Evolutionary conservation across 1,139 yeast genomes (phyloP), one percentile per base, ranked within the genome.

Genomic region (Saccharomyces uvarum): DNA sequence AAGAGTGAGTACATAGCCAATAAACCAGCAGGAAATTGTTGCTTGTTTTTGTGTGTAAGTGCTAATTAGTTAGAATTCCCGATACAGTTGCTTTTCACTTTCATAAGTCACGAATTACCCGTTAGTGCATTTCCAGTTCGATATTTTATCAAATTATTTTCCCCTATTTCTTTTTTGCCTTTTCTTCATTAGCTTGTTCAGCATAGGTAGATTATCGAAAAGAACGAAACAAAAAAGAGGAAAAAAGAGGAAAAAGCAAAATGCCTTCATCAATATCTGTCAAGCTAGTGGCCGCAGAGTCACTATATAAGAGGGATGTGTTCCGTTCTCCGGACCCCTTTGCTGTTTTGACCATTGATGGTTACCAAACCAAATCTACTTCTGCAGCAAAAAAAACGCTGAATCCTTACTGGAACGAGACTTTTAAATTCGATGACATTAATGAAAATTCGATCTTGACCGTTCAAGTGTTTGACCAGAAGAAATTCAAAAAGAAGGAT

Each of bases 321-420:
- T 89, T 93, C 70, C 84, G 96, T 63, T 88, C 85, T 61, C 99
- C 99, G 1, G 99, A 93, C 71, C 99, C 99, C 6, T 93, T 93
- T 75, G 97, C 98, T 0, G 99, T 95, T 46, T 77, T 93, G 61
- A 93, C 98, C 5, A 95, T 95, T 16, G 99, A 93, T 70, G 99
- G 99, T 4, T 85, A 89, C 16, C 99, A 93, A 71, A 93, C 99
- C 2, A 89, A 88, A 68, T 88, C 97, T 21, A 93, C 99, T 2
- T 83, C 90, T 52, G 95, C 96, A 33, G 95, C 95, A 46, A 88
- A 89, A 68, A 90, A 89, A 73, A 93, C 99, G 2, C 77, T 93
- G 64, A 90, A 93, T 66, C 99, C 99, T 16, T 93, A 91, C 70
- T 93, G 99, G 99, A 90, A 93, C 71, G 97, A 93, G 73, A 77